phyloP scores from a whole-genome alignment of 208 protist species.

The Trichomonas tenax region DNA sequence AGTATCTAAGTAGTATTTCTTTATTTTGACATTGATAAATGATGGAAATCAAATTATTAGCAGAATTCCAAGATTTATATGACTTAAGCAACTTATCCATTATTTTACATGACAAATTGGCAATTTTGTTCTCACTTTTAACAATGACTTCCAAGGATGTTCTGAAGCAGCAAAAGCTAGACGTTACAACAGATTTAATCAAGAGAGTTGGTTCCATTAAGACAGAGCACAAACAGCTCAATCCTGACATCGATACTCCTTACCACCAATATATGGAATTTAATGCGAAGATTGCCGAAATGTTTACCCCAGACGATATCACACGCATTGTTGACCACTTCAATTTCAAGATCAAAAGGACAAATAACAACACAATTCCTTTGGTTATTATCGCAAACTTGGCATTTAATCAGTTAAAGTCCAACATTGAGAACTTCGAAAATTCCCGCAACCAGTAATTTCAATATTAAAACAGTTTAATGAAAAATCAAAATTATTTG shows the following conservation, averaged over 20 bases:
- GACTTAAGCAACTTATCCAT: too few relatives aligned
- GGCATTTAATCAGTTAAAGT: not conserved
- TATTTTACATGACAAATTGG: too few relatives aligned
- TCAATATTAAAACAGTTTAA: too few relatives aligned
- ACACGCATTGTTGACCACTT: not conserved
- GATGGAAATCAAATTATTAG: too few relatives aligned
- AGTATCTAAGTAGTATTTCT: too few relatives aligned
- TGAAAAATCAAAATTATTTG: too few relatives aligned
- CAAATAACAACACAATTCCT: not conserved
- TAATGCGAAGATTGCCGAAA: not conserved
- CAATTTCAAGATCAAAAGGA: not conserved
- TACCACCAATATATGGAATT: not conserved
- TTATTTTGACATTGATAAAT: too few relatives aligned
- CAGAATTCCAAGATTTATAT: too few relatives aligned
- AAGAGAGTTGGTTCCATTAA: not conserved
- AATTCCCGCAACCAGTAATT: too few relatives aligned
- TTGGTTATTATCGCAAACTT: not conserved
- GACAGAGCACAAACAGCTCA: not conserved
- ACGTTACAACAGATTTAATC: not conserved
- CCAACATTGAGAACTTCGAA: not conserved
- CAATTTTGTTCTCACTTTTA: too few relatives aligned
- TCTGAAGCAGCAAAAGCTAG: not conserved
- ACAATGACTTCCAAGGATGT: not conserved
- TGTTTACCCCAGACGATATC: not conserved
- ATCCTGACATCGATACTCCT: not conserved